Evolutionary conservation across 371 early-diverging fungal genomes (phyloP).

Genomic region (Rhizomucor pusillus): DNA sequence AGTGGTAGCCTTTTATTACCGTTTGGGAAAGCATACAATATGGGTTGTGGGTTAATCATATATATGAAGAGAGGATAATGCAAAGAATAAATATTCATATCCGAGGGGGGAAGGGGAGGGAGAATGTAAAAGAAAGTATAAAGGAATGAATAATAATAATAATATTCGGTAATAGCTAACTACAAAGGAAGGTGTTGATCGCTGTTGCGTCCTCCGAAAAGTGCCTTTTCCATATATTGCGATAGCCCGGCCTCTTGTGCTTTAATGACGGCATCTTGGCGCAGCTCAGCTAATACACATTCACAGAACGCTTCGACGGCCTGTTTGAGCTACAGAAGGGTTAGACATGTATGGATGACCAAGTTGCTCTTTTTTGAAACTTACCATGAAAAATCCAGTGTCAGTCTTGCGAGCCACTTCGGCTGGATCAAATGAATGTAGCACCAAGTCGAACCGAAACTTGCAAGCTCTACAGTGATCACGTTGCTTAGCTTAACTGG

Average conservation of each 20-base stretch:
- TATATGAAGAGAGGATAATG: too few relatives aligned
- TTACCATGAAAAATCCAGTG: constrained; percentile 34
- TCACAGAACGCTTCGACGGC: constrained; percentile 25
- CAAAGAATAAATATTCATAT: too few relatives aligned
- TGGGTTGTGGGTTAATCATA: too few relatives aligned
- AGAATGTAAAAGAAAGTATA: not conserved
- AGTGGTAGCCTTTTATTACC: too few relatives aligned
- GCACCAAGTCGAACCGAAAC: constrained; percentile 55
- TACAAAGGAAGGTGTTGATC: not conserved
- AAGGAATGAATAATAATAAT: not conserved
- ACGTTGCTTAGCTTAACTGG: too few relatives aligned
- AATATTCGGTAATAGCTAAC: not conserved
- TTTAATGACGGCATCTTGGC: constrained; percentile 19
- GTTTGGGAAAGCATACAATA: too few relatives aligned
- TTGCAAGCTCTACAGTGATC: constrained; percentile 59
- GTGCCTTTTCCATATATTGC: too few relatives aligned
- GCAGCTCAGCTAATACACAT: constrained; percentile 29
- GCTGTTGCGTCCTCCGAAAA: not conserved
- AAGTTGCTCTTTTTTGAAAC: not conserved
- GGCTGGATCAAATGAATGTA: constrained; percentile 51
- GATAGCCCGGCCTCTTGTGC: too few relatives aligned
- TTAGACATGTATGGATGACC: not conserved
- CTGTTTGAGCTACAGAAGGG: constrained; percentile 16
- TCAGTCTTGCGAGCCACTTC: constrained; percentile 58
- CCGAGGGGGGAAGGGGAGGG: not conserved